Base-by-base conservation (phyloP, 768 basidiomycete genomes). In the Tulasnella sp. region DNA sequence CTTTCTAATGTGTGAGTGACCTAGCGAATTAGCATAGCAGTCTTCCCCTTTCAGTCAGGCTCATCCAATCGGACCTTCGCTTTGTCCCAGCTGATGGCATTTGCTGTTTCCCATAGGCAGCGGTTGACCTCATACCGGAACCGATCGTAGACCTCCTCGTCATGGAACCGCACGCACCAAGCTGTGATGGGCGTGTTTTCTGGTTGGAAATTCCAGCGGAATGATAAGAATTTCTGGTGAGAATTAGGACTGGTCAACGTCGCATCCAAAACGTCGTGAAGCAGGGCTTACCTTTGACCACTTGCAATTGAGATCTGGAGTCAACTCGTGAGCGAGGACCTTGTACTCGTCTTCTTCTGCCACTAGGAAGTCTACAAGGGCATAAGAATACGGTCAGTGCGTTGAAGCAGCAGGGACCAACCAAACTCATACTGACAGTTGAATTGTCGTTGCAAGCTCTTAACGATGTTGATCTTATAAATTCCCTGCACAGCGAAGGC, bases 121-220 rank as follows among this genome's bases (percentile, higher is more conserved):
- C 76, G 78, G 1, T 81, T 81, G 66, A 92, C 89, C 1, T 75
- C 73, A 30, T 73, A 71, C 64, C 83, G 76, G 70, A 90, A 85
- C 4, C 65, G 68, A 19, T 73, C 69, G 65, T 84, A 93, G 10
- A 74, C 75, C 22, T 82, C 81, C 54, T 74, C 64, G 15, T 72
- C 70, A 2, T 67, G 63, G 66, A 96, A 92, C 59, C 81, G 77
- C 62, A 97, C 77, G 22, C 89, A 81, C 91, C 92, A 98, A 56
- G 90, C 87, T 65, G 76, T 80, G 63, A 81, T 78, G 22, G 71
- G 71, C 27, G 76, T 76, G 29, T 73, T 70, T 38, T 38, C 34
- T 15, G 34, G 34, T 15, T 38, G 68, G 68, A 90, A 76, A 64
- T 92, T 94, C 88, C 96, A 98, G 29, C 92, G 93, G 65, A 97